Conservation (phyloP, 2,329 filamentous ascomycete genomes). For the Magnaporthales sp. region DNA sequence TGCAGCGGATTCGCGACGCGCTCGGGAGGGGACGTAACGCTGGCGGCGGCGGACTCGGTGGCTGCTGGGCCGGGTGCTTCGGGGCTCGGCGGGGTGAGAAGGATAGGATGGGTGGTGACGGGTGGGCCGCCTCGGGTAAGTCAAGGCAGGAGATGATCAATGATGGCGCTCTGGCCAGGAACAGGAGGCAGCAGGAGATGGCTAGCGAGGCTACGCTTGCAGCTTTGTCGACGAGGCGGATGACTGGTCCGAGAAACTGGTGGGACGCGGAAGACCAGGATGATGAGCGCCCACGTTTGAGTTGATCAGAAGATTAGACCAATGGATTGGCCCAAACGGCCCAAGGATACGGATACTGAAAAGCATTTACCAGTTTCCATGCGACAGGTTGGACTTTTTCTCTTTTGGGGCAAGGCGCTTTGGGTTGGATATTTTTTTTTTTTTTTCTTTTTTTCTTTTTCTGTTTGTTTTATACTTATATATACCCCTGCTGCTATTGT, state of each 20-base stretch:
- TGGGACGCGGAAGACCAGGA: conserved; percentile 1
- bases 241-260: background rate
- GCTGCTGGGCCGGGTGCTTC: background rate
- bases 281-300: background rate
- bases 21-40: conserved; percentile 14
- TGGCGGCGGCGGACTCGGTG: background rate
- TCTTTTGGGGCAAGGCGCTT: background rate
- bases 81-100: background rate
- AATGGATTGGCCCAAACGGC: background rate
- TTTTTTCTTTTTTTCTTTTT: too few species aligned
- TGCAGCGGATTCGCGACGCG: background rate
- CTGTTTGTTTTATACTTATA: too few species aligned
- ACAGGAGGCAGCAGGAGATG: conserved; percentile 42
- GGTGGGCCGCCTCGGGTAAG: background rate
- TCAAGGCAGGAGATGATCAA: background rate
- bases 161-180: conserved; percentile 5
- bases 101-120: background rate
- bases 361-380: background rate
- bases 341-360: background rate
- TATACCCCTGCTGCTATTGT: background rate
- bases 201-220: conserved; percentile 39
- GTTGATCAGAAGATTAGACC: background rate
- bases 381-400: background rate
- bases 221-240: background rate
- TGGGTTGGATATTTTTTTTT: background rate